These are phyloP conservation scores for Tetratostichococcus sp. DNA, from an alignment of 139 green algal genomes.

Conservation along the genomic window DNA sequence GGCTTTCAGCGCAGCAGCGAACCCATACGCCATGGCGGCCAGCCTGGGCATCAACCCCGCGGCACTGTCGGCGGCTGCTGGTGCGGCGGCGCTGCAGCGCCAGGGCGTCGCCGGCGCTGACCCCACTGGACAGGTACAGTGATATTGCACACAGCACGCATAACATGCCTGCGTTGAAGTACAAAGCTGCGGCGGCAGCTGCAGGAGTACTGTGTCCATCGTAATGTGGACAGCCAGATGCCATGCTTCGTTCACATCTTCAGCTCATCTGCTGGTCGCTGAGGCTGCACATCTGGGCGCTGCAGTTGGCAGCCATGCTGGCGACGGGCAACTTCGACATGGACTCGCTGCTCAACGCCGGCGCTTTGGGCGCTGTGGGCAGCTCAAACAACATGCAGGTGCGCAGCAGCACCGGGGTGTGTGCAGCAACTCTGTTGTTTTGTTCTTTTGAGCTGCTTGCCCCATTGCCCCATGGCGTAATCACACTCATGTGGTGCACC, in stretches of 20 bases:
- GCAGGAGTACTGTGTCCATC: no score
- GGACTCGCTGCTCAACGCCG: neutral
- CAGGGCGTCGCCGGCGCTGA: neutral
- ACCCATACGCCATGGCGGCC: neutral
- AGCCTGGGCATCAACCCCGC: neutral
- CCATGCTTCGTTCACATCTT: no score
- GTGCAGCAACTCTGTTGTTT: no score
- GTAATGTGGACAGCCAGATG: no score
- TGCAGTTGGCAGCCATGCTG: neutral
- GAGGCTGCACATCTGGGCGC: no score
- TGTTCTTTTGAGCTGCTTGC: no score
- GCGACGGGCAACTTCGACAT: neutral
- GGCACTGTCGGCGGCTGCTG: constrained; percentile 6
- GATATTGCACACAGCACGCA: no score
- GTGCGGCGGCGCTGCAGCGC: neutral
- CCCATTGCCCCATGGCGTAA: no score
- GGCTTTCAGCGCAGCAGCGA: neutral
- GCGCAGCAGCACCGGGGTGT: neutral
- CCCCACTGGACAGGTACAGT: neutral
- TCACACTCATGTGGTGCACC: neutral
- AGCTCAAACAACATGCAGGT: constrained; percentile 1
- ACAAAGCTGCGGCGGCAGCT: no score
- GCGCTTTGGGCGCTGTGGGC: neutral
- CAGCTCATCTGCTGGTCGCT: no score
- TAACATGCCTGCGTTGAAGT: no score